Evolutionary conservation across 2,329 filamentous ascomycete genomes (phyloP).

Genomic region (Calonectria leucothoes): DNA sequence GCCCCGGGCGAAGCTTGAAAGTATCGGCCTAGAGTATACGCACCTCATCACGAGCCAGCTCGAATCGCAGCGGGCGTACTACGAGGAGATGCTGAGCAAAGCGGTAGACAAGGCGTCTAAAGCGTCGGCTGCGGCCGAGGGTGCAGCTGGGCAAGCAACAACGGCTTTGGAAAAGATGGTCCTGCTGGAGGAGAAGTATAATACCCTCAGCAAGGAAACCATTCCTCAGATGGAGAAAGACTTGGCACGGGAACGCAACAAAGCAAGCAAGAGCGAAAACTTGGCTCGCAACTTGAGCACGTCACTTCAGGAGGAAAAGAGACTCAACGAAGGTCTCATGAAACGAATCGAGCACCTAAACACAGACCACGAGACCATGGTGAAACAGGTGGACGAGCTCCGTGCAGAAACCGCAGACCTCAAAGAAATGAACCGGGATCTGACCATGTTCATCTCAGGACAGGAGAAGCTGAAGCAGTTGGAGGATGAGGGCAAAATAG

Average conservation of each 20-base stretch:
- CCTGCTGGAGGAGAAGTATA: slow-evolving; percentile 58
- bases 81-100: slow-evolving; percentile 90
- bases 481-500: slow-evolving; percentile 67
- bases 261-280: slow-evolving; percentile 77
- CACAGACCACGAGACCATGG: slow-evolving; percentile 68
- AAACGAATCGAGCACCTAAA: slow-evolving; percentile 82
- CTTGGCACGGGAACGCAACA: slow-evolving; percentile 73
- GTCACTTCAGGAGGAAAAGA: slow-evolving; percentile 87
- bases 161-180: slow-evolving; percentile 62
- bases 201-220: slow-evolving; percentile 64
- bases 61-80: slow-evolving; percentile 92
- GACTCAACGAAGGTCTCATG: slow-evolving; percentile 83
- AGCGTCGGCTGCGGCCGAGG: slow-evolving; percentile 75
- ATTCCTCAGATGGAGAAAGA: slow-evolving; percentile 80
- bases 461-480: slow-evolving; percentile 83
- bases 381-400: slow-evolving; percentile 67
- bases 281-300: slow-evolving; percentile 81
- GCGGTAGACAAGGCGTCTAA: slow-evolving; percentile 89
- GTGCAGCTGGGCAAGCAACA: slow-evolving; percentile 63
- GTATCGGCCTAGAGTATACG: slow-evolving; percentile 93
- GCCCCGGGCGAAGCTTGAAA: slow-evolving; percentile 75
- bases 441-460: slow-evolving; percentile 88
- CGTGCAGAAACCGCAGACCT: slow-evolving; percentile 77
- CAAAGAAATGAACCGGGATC: slow-evolving; percentile 86
- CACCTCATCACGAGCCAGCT: slow-evolving; percentile 93